A percentile compares a stretch with the other conserved stretches of the same genome.
These are phyloP conservation scores for Coemansia reversa DNA, from an alignment of 192 early-diverging fungal genomes.

Conservation along the genomic window DNA sequence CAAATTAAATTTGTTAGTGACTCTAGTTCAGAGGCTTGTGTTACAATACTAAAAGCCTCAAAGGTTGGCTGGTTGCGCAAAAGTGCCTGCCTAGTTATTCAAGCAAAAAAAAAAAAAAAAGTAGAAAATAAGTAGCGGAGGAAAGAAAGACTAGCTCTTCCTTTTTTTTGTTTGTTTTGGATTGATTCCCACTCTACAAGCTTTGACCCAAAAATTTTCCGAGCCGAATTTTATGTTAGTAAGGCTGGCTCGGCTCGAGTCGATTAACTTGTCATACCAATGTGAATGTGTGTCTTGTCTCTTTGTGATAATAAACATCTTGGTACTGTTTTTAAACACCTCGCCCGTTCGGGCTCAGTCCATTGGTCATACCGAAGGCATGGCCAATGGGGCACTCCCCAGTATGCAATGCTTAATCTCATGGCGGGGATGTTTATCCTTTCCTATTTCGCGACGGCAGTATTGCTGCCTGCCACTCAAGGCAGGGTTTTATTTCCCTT, in stretches of 20 bases:
- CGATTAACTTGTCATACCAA: background rate
- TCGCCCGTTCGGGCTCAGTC: too few relatives aligned
- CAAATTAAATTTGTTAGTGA: background rate
- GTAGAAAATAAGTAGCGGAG: background rate
- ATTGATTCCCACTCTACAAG: background rate
- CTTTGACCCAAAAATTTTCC: background rate
- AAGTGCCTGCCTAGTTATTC: background rate
- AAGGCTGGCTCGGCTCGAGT: background rate
- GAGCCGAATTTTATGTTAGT: background rate
- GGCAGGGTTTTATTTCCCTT: too few relatives aligned
- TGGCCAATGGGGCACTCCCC: too few relatives aligned
- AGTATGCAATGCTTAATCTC: too few relatives aligned
- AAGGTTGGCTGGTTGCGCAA: background rate
- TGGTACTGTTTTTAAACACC: background rate
- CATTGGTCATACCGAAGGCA: too few relatives aligned
- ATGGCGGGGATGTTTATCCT: too few relatives aligned
- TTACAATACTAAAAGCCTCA: background rate
- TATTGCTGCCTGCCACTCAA: too few relatives aligned
- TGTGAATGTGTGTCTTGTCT: background rate
- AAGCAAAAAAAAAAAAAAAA: background rate
- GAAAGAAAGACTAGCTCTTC: background rate
- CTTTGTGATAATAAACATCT: background rate
- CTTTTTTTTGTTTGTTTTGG: background rate
- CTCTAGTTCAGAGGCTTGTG: background rate
- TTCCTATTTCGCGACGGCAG: too few relatives aligned